These are phyloP conservation scores for Datura wrightii DNA, from an alignment of 257 asterid genomes.

Conservation along the genomic window DNA sequence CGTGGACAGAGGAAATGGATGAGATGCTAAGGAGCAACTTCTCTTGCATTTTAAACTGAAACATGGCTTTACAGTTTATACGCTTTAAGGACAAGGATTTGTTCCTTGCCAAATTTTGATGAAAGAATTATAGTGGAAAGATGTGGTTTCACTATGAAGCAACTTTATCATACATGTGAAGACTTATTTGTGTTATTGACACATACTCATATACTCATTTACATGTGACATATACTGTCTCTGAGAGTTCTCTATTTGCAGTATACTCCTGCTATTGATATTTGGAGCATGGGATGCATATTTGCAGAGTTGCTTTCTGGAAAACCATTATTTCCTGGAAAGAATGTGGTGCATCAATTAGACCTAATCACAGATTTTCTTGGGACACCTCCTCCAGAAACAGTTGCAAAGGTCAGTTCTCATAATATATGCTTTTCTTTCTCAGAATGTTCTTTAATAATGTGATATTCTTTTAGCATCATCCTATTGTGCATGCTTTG, in stretches of 20 bases:
- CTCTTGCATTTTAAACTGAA: slow-evolving; percentile 21
- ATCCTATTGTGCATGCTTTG: neutral
- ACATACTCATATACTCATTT: neutral
- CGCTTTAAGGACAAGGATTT: neutral
- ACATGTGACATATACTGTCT: slow-evolving; percentile 1
- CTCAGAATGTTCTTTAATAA: neutral
- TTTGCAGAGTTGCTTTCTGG: slow-evolving; percentile 92
- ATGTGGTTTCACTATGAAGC: slow-evolving; percentile 19
- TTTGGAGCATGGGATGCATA: slow-evolving; percentile 98
- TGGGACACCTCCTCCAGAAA: slow-evolving; percentile 91
- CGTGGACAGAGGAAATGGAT: neutral
- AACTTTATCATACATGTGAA: slow-evolving; percentile 10
- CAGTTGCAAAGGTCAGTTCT: slow-evolving; percentile 77
- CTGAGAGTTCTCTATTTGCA: slow-evolving; percentile 48
- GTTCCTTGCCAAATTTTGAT: neutral
- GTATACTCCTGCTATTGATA: slow-evolving; percentile 97
- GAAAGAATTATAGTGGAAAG: neutral
- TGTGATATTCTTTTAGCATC: slow-evolving; percentile 4
- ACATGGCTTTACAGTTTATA: slow-evolving; percentile 13
- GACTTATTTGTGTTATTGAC: neutral
- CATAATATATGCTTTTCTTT: slow-evolving; percentile 14
- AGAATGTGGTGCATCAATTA: slow-evolving; percentile 89
- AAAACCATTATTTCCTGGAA: slow-evolving; percentile 89
- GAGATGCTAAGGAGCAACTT: slow-evolving; percentile 6
- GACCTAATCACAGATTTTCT: slow-evolving; percentile 93